A percentile compares a stretch with the other conserved stretches of the same genome.
These are phyloP conservation scores for Aureobasidium pullulans DNA, from an alignment of 2,329 filamentous ascomycete species.

Conservation along the genomic window DNA sequence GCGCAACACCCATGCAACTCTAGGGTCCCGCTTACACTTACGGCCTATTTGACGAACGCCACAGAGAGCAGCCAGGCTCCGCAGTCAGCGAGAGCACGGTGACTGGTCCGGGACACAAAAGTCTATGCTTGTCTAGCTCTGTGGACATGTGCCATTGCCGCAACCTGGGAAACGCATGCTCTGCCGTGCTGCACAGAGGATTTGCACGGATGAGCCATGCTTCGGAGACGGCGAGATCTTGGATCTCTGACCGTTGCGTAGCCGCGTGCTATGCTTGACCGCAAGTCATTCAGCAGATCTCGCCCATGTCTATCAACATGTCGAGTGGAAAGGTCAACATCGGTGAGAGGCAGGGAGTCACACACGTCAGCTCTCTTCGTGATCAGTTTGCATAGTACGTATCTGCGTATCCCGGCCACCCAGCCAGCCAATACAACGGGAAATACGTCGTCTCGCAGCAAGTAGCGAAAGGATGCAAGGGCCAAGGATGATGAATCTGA, in stretches of 20 bases:
- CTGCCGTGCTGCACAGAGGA: background rate
- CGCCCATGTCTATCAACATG: background rate
- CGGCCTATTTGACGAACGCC: background rate
- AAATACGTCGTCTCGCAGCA: background rate
- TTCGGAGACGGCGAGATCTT: background rate
- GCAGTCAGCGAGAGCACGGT: background rate
- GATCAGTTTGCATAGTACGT: background rate
- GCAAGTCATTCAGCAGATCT: background rate
- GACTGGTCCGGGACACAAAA: background rate
- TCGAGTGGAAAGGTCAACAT: too few relatives aligned
- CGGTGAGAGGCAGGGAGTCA: too few relatives aligned
- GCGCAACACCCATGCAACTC: background rate
- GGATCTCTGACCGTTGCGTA: background rate
- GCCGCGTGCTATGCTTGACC: background rate
- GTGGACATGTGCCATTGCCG: background rate
- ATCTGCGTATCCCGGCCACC: background rate
- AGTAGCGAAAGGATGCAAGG: background rate
- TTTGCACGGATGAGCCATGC: background rate
- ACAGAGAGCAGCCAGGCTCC: background rate
- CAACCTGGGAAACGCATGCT: background rate
- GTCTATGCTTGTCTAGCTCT: background rate
- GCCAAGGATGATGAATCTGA: background rate
- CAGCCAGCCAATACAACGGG: background rate
- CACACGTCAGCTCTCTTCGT: background rate
- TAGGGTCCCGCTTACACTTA: constrained; percentile 1